Evolutionary conservation across 331 rosid genomes (phyloP), one percentile per base, ranked within the genome.

Genomic region (Ulmus americana): DNA sequence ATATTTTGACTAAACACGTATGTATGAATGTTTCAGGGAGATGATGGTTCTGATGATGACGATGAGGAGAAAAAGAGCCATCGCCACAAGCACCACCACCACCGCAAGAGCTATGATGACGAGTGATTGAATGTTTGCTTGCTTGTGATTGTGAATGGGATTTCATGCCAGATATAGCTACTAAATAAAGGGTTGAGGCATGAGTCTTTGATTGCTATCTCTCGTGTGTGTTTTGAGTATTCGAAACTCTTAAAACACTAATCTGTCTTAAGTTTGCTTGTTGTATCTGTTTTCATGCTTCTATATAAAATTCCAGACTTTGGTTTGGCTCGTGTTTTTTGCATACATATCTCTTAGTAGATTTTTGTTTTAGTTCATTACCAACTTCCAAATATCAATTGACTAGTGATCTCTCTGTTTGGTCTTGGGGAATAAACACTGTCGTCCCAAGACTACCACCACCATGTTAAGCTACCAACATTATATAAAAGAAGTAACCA

Each of bases 21-120:
- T 68, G 15, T 55, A 13, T 55, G 59, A 35, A 49, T 42, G 53
- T 64, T 39, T 51, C 83, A 88, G 96, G 96, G 94, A 13, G 72
- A 74, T 7, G 86, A 83, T 12, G 74, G 45, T 69, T 74, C 83
- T 0, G 88, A 79, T 59, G 88, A 82, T 5, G 85, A 58, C 10
- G 47, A 76, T 43, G 96, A 80, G 35, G 80, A 67, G 77, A 83
- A 77, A 67, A 83, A 76, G 77, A 77, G 69, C 68, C 80, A 69
- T 59, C 83, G 52, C 53, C 3, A 74, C 75, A 77, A 77, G 74
- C 68, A 61, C 41, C 65, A 79, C 66, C 73, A 64, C 67, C 82
- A 76, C 61, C 94, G 65, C 84, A 70, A 77, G 83, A 82, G 61
- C 70, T 67, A 81, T 6, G 91, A 82, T 60, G 96, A 92, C 0